Conservation (phyloP, 305 asterid genomes). For the Fraxinus sp. region DNA sequence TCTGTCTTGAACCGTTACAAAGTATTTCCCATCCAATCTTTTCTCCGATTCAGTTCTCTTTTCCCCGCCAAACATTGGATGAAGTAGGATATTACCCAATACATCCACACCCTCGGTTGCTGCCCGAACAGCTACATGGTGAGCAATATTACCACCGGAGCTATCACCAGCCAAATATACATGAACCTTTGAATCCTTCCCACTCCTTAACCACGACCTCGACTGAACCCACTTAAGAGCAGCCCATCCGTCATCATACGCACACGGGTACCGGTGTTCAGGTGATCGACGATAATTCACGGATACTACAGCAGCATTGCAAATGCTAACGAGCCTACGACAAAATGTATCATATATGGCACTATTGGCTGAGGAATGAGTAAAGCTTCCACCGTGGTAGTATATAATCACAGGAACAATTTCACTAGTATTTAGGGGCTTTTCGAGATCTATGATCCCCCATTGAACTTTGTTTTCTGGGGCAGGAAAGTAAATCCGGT, state of each 20-base stretch:
- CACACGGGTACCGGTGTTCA: constrained; percentile 37
- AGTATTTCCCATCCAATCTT: constrained; percentile 33
- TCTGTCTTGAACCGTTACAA: constrained; percentile 32
- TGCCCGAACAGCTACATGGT: constrained; percentile 32
- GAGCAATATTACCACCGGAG: constrained; percentile 39
- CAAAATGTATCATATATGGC: constrained; percentile 39
- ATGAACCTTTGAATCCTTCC: constrained; percentile 33
- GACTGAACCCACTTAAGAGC: constrained; percentile 35
- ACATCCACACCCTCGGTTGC: constrained; percentile 24
- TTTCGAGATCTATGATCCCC: constrained; percentile 29
- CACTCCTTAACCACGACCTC: constrained; percentile 31
- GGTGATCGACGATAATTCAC: constrained; percentile 38
- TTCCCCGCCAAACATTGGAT: constrained; percentile 36
- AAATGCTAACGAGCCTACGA: constrained; percentile 29
- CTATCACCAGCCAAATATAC: constrained; percentile 35
- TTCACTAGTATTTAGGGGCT: constrained; percentile 26
- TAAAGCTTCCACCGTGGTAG: constrained; percentile 44
- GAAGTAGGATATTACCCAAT: constrained; percentile 32
- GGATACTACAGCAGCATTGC: constrained; percentile 38
- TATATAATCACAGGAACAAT: constrained; percentile 36
- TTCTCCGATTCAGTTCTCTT: constrained; percentile 33
- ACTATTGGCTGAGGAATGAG: constrained; percentile 40
- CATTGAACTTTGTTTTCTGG: constrained; percentile 18
- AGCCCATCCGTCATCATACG: constrained; percentile 34
- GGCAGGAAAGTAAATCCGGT: constrained; percentile 31